Base-by-base conservation (phyloP, 495 filamentous ascomycete species). In the Penicillium manginii region DNA sequence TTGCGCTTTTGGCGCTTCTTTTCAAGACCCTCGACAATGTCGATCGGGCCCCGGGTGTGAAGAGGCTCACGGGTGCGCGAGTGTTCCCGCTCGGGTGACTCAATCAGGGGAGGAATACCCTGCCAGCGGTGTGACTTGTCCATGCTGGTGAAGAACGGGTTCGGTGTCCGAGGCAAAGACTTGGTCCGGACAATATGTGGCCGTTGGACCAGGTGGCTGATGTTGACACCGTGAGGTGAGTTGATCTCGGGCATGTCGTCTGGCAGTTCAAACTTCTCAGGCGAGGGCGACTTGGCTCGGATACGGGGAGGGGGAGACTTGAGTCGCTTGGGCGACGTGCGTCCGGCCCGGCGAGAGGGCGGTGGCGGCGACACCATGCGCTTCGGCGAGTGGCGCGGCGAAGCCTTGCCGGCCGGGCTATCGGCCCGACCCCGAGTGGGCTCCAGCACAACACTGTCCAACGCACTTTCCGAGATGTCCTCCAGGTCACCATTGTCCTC, bases 21-120 rank as follows among this genome's bases (percentile, higher is more conserved):
- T 78, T 98, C 94, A 8, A 98, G 86, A 6, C 94, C 94, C 68
- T 96, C 92, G 74, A 97, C 91, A 61, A 98, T 98, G 68, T 97
- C 96, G 62, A 98, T 93, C 29, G 94, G 92, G 46, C 92, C 91
- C 59, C 94, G 85, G 26, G 83, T 83, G 59, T 90, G 86, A 23
- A 80, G 35, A 17, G 17, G 60, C 57, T 84, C 78, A 31, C 72
- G 72, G 23, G 69, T 69, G 52, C 73, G 77, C 15, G 77, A 77
- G 12, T 61, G 62, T 42, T 76, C 73, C 47, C 66, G 69, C 58
- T 77, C 73, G 6, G 75, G 64, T 4, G 71, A 75, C 49, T 74
- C 69, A 10, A 64, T 49, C 11, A 70, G 48, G 18, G 69, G 60
- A 9, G 64, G 45, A 42, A 77, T 73, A 32, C 73, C 65, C 21